Conservation (phyloP, 768 basidiomycete genomes). For the Cyclocybe cylindracea region DNA sequence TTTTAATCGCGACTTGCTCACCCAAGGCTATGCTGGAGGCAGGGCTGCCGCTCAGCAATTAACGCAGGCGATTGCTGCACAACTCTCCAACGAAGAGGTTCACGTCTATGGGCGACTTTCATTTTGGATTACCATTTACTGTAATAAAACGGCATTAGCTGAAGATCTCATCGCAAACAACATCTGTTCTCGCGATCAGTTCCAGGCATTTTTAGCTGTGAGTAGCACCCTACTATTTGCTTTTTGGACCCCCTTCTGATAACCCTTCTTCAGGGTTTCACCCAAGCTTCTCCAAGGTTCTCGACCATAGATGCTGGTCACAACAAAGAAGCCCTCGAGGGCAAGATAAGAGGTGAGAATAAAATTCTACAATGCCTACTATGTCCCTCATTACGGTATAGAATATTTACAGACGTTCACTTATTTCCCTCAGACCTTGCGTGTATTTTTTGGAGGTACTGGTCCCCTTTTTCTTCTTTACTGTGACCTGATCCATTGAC, state of each 20-base stretch:
- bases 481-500: neutral
- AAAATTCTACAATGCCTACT: neutral
- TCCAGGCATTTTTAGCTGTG: slow-evolving; percentile 66
- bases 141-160: slow-evolving; percentile 59
- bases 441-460: slow-evolving; percentile 71
- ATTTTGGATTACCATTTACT: slow-evolving; percentile 76
- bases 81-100: slow-evolving; percentile 62
- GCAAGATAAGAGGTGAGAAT: slow-evolving; percentile 68
- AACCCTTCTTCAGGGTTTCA: slow-evolving; percentile 55
- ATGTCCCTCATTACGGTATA: slow-evolving; percentile 21
- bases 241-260: neutral
- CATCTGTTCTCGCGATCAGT: slow-evolving; percentile 63
- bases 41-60: slow-evolving; percentile 62
- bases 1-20: slow-evolving; percentile 60
- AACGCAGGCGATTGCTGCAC: slow-evolving; percentile 68
- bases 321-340: slow-evolving; percentile 58
- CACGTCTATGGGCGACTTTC: slow-evolving; percentile 65
- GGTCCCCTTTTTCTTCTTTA: neutral
- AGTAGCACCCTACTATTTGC: slow-evolving; percentile 12
- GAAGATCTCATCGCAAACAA: slow-evolving; percentile 51
- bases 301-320: slow-evolving; percentile 68
- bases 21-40: slow-evolving; percentile 68
- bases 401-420: slow-evolving; percentile 73
- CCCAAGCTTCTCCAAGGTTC: slow-evolving; percentile 73
- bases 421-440: slow-evolving; percentile 72